Evolutionary conservation across 345 rosid species (phyloP).

Genomic region (Sisymbrium altissimum): DNA sequence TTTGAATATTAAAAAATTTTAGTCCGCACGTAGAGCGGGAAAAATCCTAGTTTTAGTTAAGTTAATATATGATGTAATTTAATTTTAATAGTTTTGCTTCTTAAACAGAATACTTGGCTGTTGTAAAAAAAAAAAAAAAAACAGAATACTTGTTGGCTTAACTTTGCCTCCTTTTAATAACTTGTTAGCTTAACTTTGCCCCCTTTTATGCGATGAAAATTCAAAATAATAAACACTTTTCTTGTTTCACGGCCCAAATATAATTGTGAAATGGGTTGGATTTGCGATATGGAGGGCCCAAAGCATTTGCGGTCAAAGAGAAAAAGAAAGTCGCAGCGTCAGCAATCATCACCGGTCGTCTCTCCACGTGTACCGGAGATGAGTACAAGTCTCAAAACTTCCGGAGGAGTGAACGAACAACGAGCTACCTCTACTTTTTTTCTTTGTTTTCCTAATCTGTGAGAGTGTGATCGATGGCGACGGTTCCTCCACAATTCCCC

Average conservation of each 20-base stretch:
- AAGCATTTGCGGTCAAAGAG: conserved; percentile 2
- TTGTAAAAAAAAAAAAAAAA: too few species aligned
- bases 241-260: background rate
- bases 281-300: conserved; percentile 13
- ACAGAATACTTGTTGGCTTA: too few species aligned
- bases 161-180: too few species aligned
- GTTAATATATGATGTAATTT: too few species aligned
- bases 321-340: conserved; percentile 2
- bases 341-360: conserved; percentile 10
- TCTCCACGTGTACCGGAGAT: conserved; percentile 31
- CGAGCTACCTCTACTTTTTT: background rate
- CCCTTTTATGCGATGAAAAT: too few species aligned
- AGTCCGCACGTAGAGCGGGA: too few species aligned
- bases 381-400: background rate
- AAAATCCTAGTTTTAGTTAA: too few species aligned
- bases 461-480: conserved; percentile 20
- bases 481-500: conserved; percentile 38
- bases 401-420: background rate
- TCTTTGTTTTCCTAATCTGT: conserved; percentile 4
- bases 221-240: too few species aligned
- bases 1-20: too few species aligned
- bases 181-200: too few species aligned
- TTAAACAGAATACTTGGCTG: too few species aligned
- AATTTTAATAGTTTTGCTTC: too few species aligned
- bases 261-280: background rate